phyloP scores from a whole-genome alignment of 2,329 filamentous ascomycete species.

The Aspergillus clavatus region DNA sequence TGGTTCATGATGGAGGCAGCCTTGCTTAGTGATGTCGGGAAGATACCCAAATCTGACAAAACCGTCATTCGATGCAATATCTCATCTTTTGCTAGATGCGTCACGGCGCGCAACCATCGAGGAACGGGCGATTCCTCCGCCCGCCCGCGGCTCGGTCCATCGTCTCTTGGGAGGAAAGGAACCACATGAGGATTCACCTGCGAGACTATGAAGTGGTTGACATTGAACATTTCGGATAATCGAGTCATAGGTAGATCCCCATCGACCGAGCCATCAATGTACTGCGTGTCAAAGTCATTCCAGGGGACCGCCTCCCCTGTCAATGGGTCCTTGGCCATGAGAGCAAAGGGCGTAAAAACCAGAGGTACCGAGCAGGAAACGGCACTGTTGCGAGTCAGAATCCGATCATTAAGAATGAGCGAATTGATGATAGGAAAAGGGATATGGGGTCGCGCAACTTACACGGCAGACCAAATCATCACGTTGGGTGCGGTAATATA shows the following conservation, averaged over 20 bases:
- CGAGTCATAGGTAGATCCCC: conserved; percentile 89
- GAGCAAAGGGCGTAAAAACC: conserved; percentile 71
- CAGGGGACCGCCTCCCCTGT: conserved; percentile 75
- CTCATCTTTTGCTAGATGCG: conserved; percentile 72
- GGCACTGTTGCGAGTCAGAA: conserved; percentile 45
- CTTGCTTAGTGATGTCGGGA: conserved; percentile 75
- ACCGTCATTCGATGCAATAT: conserved; percentile 75
- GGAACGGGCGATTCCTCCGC: conserved; percentile 32
- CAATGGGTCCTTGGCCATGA: conserved; percentile 78
- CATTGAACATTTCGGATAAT: conserved; percentile 92
- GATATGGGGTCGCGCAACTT: conserved; percentile 28
- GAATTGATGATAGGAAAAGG: not conserved
- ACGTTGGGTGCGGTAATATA: conserved; percentile 93
- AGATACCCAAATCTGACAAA: conserved; percentile 72
- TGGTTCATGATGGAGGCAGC: conserved; percentile 77
- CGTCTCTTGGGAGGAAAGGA: conserved; percentile 74
- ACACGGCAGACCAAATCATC: conserved; percentile 90
- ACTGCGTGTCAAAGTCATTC: conserved; percentile 79
- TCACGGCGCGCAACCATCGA: conserved; percentile 61
- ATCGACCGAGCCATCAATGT: conserved; percentile 93
- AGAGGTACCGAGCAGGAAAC: conserved; percentile 90
- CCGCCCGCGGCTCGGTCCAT: conserved; percentile 39
- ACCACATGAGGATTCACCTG: conserved; percentile 95
- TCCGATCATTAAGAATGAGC: not conserved
- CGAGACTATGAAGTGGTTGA: conserved; percentile 96